Percentiles rank a stretch among this genome's conserved stretches.
Evolutionary conservation across 352 stramenopile genomes (phyloP).

Genomic region (Globisporangium irregulare): DNA sequence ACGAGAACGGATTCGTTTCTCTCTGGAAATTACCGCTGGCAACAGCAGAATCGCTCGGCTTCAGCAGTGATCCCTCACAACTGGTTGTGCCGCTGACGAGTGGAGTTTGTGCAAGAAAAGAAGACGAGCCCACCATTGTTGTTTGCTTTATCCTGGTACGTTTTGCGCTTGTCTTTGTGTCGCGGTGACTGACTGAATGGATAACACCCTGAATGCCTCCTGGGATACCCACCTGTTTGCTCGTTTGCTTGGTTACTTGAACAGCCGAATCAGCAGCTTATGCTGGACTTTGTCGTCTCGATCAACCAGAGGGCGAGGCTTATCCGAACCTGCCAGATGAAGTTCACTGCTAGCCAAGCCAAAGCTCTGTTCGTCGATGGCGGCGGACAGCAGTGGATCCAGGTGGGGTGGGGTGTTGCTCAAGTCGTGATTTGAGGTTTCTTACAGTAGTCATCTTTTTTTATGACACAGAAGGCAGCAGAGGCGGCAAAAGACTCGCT

Average conservation of each 20-base stretch:
- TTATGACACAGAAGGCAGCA: slow-evolving; percentile 28
- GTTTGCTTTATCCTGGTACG: slow-evolving; percentile 46
- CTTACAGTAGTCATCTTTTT: not conserved
- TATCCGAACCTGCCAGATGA: slow-evolving; percentile 50
- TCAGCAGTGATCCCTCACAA: slow-evolving; percentile 33
- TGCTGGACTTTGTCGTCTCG: slow-evolving; percentile 46
- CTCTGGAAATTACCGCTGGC: slow-evolving; percentile 51
- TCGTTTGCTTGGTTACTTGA: not conserved
- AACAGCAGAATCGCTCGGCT: slow-evolving; percentile 42
- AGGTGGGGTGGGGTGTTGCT: not conserved
- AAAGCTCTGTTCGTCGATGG: slow-evolving; percentile 31
- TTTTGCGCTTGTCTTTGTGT: not conserved
- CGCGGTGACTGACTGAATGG: not conserved
- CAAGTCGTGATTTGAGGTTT: not conserved
- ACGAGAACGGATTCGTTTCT: slow-evolving; percentile 24
- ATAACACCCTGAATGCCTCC: not conserved
- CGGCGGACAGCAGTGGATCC: slow-evolving; percentile 4
- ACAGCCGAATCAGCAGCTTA: slow-evolving; percentile 37
- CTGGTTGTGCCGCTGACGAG: slow-evolving; percentile 56
- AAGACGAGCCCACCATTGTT: slow-evolving; percentile 24
- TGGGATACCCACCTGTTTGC: not conserved
- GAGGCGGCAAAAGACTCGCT: slow-evolving; percentile 25
- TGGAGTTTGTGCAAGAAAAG: slow-evolving; percentile 28
- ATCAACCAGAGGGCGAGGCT: slow-evolving; percentile 28
- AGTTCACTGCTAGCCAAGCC: slow-evolving; percentile 36